Evolutionary conservation across 2,329 filamentous ascomycete species (phyloP).

Genomic region (Colletotrichum endophyticum): DNA sequence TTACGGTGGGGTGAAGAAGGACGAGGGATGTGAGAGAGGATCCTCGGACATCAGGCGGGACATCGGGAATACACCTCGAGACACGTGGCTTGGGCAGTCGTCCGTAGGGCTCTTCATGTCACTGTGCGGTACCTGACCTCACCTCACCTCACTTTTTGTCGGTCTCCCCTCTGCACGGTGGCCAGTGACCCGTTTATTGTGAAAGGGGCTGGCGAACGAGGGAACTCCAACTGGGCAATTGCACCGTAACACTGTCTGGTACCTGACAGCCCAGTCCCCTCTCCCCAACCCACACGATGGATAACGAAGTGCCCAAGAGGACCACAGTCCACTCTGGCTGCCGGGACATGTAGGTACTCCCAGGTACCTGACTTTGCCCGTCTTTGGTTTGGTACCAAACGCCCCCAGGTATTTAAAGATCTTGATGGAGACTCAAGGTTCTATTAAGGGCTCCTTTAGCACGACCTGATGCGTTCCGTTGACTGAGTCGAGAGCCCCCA

Average conservation of each 20-base stretch:
- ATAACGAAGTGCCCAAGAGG: background rate
- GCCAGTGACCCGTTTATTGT: constrained; percentile 1
- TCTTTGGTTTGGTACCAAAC: background rate
- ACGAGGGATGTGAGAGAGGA: background rate
- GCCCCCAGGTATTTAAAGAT: constrained; percentile 14
- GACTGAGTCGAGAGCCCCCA: constrained; percentile 1
- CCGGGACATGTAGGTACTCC: background rate
- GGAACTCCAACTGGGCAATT: background rate
- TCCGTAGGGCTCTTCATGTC: background rate
- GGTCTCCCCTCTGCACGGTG: background rate
- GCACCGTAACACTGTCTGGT: background rate
- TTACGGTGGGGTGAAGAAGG: background rate
- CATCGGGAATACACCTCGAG: background rate
- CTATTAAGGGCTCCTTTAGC: constrained; percentile 9
- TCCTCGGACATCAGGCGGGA: constrained; percentile 16
- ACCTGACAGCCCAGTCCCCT: background rate
- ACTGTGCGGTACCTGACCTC: background rate
- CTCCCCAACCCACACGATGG: background rate
- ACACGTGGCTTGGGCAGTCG: background rate
- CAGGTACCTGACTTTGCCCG: background rate
- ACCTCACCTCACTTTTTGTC: background rate
- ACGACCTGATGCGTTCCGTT: constrained; percentile 2
- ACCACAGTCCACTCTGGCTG: background rate
- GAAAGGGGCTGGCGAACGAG: background rate
- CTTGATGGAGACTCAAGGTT: background rate